Evolutionary conservation across 441 rosid genomes (phyloP).

Genomic region (Erodium texanum): DNA sequence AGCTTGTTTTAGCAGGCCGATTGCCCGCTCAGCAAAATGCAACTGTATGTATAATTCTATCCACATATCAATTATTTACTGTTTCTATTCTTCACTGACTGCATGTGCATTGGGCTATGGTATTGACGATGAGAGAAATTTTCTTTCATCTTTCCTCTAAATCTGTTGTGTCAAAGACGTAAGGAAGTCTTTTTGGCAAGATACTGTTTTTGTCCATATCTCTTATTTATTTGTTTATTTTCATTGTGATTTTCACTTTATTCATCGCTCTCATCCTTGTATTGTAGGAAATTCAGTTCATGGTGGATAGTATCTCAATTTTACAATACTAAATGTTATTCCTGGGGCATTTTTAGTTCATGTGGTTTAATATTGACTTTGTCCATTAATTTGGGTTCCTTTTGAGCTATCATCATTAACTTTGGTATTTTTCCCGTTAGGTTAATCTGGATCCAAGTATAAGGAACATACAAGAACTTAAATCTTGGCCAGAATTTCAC

Average conservation of each 20-base stretch:
- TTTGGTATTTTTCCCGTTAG: constrained; percentile 30
- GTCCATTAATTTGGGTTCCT: not conserved
- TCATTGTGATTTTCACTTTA: constrained; percentile 3
- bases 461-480: constrained; percentile 92
- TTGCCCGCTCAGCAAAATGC: constrained; percentile 99
- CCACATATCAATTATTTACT: constrained; percentile 5
- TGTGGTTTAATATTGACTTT: not conserved
- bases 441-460: constrained; percentile 89
- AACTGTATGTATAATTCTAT: constrained; percentile 54
- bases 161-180: not conserved
- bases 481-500: constrained; percentile 97
- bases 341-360: not conserved
- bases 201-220: not conserved
- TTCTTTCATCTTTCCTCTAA: not conserved
- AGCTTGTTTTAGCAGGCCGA: constrained; percentile 98
- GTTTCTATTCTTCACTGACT: constrained; percentile 13
- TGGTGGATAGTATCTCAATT: not conserved
- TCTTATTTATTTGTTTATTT: not conserved
- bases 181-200: not conserved
- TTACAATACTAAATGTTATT: not conserved
- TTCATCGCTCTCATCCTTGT: not conserved
- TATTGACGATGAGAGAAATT: not conserved
- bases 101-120: constrained; percentile 7
- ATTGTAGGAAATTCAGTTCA: not conserved
- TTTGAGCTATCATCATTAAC: constrained; percentile 7